Conservation (phyloP, 371 early-diverging fungal species). For the Mucor mucedo region DNA sequence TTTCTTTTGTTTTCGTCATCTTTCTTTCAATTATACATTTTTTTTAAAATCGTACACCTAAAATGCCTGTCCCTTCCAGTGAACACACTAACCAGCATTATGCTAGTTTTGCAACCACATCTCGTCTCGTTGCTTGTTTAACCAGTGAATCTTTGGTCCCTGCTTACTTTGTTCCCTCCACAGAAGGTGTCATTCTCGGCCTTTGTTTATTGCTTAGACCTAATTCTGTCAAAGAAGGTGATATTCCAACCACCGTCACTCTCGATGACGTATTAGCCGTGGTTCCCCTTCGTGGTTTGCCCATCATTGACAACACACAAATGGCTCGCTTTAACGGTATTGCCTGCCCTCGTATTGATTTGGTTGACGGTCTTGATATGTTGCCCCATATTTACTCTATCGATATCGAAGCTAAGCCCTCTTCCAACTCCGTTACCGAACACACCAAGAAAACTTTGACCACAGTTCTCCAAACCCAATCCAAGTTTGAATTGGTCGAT, state of each 20-base stretch:
- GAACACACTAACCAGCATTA: slow-evolving; percentile 39
- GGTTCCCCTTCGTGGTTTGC: slow-evolving; percentile 48
- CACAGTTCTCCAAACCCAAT: slow-evolving; percentile 5
- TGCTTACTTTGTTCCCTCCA: slow-evolving; percentile 42
- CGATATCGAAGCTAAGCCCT: not conserved
- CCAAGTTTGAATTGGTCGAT: slow-evolving; percentile 28
- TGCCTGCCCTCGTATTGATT: slow-evolving; percentile 34
- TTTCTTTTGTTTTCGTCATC: not conserved
- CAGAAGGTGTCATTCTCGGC: slow-evolving; percentile 15
- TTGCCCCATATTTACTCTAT: slow-evolving; percentile 44
- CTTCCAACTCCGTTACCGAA: not conserved
- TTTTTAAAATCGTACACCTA: slow-evolving; percentile 4
- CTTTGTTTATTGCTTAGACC: slow-evolving; percentile 33
- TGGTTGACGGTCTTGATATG: slow-evolving; percentile 55
- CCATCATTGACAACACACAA: slow-evolving; percentile 28
- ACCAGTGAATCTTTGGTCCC: slow-evolving; percentile 63
- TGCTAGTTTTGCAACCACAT: slow-evolving; percentile 61
- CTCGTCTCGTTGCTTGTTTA: slow-evolving; percentile 64
- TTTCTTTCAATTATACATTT: not conserved
- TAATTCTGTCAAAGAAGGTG: slow-evolving; percentile 8
- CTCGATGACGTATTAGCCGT: slow-evolving; percentile 39
- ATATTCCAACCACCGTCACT: slow-evolving; percentile 13
- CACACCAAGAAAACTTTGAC: slow-evolving; percentile 10
- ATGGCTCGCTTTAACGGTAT: slow-evolving; percentile 31
- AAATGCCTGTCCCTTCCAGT: slow-evolving; percentile 31